Conservation (phyloP, 768 basidiomycete genomes). For the Lentinula sp. region DNA sequence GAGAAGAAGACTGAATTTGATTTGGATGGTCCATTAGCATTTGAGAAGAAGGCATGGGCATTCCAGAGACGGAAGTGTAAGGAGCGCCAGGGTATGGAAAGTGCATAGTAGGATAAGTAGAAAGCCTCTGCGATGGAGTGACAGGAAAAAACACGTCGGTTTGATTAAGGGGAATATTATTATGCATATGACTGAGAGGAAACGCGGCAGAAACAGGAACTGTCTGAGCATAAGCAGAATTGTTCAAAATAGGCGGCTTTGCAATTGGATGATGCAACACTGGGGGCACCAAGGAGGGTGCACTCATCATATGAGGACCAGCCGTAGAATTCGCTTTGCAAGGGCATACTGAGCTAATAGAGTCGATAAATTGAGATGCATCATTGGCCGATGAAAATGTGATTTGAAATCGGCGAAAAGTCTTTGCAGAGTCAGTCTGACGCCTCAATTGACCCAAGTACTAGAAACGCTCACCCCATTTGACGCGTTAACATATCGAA, state of each 20-base stretch:
- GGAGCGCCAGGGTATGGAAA: neutral
- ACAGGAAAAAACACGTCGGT: neutral
- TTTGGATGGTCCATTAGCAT: neutral
- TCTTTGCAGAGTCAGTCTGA: conserved; percentile 28
- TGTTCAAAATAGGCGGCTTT: neutral
- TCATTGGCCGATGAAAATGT: conserved; percentile 49
- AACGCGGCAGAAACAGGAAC: neutral
- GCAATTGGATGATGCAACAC: neutral
- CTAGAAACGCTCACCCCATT: conserved; percentile 11
- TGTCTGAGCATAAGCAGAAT: neutral
- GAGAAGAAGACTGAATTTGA: conserved; percentile 12
- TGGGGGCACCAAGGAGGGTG: neutral
- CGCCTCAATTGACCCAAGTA: neutral
- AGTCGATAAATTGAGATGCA: conserved; percentile 52
- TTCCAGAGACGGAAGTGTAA: neutral
- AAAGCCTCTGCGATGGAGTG: neutral
- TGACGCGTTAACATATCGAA: conserved; percentile 61
- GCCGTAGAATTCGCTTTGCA: conserved; percentile 53
- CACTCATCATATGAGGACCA: conserved; percentile 7
- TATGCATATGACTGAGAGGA: neutral
- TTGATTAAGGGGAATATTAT: neutral
- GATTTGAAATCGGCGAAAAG: conserved; percentile 72
- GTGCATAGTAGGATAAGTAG: neutral
- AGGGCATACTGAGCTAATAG: conserved; percentile 65
- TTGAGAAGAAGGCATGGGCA: conserved; percentile 20